Conservation (phyloP, 352 stramenopile species). For the Phytophthora pini region DNA sequence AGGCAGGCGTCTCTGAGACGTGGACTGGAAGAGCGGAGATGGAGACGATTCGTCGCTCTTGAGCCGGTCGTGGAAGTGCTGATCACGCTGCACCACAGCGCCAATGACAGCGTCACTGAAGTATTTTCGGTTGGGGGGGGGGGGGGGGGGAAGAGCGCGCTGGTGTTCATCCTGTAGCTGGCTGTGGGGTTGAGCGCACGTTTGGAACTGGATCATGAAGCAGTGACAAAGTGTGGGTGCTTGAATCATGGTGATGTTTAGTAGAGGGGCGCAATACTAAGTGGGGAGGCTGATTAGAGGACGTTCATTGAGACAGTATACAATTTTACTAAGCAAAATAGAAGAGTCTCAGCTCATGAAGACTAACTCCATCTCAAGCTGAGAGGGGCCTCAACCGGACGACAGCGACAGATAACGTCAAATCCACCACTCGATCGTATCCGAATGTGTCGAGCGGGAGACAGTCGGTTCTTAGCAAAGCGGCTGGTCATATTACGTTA, state of each 20-base stretch:
- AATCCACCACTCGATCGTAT: slow-evolving; percentile 7
- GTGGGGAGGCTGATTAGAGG: too few species aligned
- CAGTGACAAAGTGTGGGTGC: not conserved
- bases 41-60: not conserved
- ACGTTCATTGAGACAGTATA: slow-evolving; percentile 6
- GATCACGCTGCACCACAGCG: not conserved
- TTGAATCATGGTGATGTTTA: slow-evolving; percentile 6
- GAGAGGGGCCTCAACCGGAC: too few species aligned
- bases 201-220: slow-evolving; percentile 1
- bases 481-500: too few species aligned
- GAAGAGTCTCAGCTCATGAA: not conserved
- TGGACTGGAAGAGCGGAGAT: not conserved
- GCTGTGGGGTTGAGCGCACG: not conserved
- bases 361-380: too few species aligned
- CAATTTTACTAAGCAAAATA: not conserved
- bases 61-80: not conserved
- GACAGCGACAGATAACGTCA: slow-evolving; percentile 1
- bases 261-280: not conserved
- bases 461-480: too few species aligned
- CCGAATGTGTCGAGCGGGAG: not conserved
- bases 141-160: slow-evolving; percentile 9
- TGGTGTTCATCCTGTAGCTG: slow-evolving; percentile 4
- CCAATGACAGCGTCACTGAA: slow-evolving; percentile 14
- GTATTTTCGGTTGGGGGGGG: slow-evolving; percentile 2
- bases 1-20: not conserved